Percentiles rank a stretch among this genome's conserved stretches.
phyloP scores from a whole-genome alignment of 495 filamentous ascomycete species.

The Tuber microsphaerosporum region DNA sequence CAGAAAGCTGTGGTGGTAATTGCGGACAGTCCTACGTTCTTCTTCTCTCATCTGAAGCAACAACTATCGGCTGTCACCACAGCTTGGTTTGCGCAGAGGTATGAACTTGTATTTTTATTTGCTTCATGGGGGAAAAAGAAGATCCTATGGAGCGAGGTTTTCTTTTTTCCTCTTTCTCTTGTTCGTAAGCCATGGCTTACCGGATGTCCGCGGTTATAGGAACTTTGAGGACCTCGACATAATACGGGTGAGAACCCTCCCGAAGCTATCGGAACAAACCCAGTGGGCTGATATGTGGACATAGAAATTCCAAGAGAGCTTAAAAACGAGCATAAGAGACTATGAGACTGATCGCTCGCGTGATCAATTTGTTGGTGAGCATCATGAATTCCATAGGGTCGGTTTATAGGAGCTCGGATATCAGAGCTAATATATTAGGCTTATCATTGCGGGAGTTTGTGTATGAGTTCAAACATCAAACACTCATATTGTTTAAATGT shows the following conservation, averaged over 20 bases:
- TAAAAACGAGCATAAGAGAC: constrained; percentile 59
- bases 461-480: constrained; percentile 88
- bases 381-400: not conserved
- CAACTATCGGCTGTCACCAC: constrained; percentile 78
- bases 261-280: constrained; percentile 2
- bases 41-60: constrained; percentile 47
- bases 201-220: constrained; percentile 41
- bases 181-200: constrained; percentile 30
- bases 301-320: constrained; percentile 82
- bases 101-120: constrained; percentile 45
- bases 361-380: constrained; percentile 77
- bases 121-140: not conserved
- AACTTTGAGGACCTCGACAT: constrained; percentile 70
- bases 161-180: constrained; percentile 1
- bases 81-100: constrained; percentile 95
- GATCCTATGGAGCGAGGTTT: not conserved
- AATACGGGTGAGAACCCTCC: constrained; percentile 48
- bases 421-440: constrained; percentile 45
- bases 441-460: constrained; percentile 86
- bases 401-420: constrained; percentile 9
- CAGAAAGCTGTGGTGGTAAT: constrained; percentile 99
- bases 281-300: constrained; percentile 17
- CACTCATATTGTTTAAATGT: constrained; percentile 86
- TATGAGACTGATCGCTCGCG: constrained; percentile 56
- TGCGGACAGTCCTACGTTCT: constrained; percentile 64